These are phyloP conservation scores for Funneliformis mosseae DNA, from an alignment of 192 early-diverging fungal genomes.

Conservation along the genomic window DNA sequence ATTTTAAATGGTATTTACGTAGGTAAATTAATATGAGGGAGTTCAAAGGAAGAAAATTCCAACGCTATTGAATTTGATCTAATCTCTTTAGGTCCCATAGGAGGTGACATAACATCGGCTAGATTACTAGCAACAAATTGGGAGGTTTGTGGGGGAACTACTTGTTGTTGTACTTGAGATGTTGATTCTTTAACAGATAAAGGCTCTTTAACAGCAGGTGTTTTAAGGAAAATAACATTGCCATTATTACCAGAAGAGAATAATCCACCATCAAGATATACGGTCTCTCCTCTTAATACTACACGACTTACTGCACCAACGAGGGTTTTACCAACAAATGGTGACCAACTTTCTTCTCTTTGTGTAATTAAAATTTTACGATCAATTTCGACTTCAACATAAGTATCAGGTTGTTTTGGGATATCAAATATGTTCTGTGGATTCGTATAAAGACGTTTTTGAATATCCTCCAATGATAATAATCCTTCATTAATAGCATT, in stretches of 20 bases:
- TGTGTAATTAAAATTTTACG: constrained; percentile 56
- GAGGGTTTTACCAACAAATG: constrained; percentile 63
- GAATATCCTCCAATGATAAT: constrained; percentile 78
- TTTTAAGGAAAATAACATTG: constrained; percentile 45
- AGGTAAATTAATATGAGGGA: constrained; percentile 15
- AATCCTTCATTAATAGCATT: constrained; percentile 80
- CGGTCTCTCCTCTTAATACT: constrained; percentile 81
- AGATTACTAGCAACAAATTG: background rate
- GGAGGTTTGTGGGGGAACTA: constrained; percentile 6
- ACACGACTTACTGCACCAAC: constrained; percentile 85
- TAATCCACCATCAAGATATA: constrained; percentile 82
- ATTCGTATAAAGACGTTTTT: constrained; percentile 75
- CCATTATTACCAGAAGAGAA: constrained; percentile 47
- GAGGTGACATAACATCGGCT: constrained; percentile 38
- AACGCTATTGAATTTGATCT: constrained; percentile 36
- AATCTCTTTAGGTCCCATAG: constrained; percentile 35
- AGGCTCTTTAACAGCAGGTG: constrained; percentile 25
- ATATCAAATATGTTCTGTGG: constrained; percentile 90
- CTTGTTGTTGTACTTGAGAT: background rate
- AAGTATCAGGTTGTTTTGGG: constrained; percentile 92
- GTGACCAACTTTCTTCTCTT: constrained; percentile 39
- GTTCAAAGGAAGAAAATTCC: constrained; percentile 28
- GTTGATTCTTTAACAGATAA: constrained; percentile 23
- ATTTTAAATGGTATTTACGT: constrained; percentile 10
- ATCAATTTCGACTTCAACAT: constrained; percentile 92